A percentile compares a stretch with the other conserved stretches of the same genome.
Conservation (phyloP, 768 basidiomycete species). For the Hebeloma cylindrosporum region DNA sequence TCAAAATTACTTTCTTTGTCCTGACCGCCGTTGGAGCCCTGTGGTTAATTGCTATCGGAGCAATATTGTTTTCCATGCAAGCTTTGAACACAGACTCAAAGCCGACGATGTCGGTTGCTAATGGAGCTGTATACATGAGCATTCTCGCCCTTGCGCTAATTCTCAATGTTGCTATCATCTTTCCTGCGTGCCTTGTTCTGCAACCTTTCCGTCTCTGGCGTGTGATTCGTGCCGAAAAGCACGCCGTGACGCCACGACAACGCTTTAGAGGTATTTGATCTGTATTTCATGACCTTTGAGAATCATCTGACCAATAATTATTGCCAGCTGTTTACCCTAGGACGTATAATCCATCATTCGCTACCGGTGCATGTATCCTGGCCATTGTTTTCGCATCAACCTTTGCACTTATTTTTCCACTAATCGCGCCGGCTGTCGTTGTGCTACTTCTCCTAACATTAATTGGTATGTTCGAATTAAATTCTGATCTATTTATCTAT, state of each 20-base stretch:
- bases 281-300: constrained; percentile 8
- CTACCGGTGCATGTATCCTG: constrained; percentile 63
- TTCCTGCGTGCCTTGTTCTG: constrained; percentile 71
- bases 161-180: constrained; percentile 64
- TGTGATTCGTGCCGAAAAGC: constrained; percentile 53
- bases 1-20: constrained; percentile 64
- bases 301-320: constrained; percentile 7
- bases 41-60: constrained; percentile 66
- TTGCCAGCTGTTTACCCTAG: constrained; percentile 64
- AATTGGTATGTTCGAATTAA: constrained; percentile 49
- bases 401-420: constrained; percentile 74
- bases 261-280: constrained; percentile 65
- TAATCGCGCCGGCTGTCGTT: constrained; percentile 70
- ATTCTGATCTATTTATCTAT: neutral
- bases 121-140: constrained; percentile 73
- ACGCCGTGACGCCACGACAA: constrained; percentile 73
- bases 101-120: constrained; percentile 51
- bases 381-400: constrained; percentile 71
- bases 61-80: constrained; percentile 66
- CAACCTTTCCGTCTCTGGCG: constrained; percentile 66
- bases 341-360: constrained; percentile 68
- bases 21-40: constrained; percentile 53
- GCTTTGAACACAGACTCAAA: constrained; percentile 47
- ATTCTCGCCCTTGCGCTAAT: constrained; percentile 57
- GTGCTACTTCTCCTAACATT: constrained; percentile 64